phyloP scores from a whole-genome alignment of 2,329 filamentous ascomycete species.

The Colletotrichum eremochloae region DNA sequence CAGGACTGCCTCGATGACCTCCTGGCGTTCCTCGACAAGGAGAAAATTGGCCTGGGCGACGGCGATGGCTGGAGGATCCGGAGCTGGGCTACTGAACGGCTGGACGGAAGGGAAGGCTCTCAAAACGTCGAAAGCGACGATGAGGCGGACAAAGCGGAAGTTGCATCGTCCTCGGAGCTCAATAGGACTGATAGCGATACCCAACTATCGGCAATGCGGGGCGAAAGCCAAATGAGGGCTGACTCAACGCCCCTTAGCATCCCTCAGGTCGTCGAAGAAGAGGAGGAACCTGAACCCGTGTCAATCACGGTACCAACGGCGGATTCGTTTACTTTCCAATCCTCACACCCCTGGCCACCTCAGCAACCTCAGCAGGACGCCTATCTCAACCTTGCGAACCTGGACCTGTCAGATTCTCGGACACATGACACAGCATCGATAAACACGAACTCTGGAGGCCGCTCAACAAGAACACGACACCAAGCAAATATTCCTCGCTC shows the following conservation, averaged over 20 bases:
- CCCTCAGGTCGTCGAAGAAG: conserved; percentile 36
- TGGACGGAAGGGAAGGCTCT: conserved; percentile 72
- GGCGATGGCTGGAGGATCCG: conserved; percentile 78
- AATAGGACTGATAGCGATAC: conserved; percentile 59
- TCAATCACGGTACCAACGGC: conserved; percentile 67
- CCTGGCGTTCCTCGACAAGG: conserved; percentile 85
- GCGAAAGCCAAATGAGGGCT: conserved; percentile 47
- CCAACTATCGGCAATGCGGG: conserved; percentile 37
- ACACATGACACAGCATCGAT: conserved; percentile 53
- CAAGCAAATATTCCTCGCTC: conserved; percentile 37
- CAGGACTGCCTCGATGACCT: conserved; percentile 95
- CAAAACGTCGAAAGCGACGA: conserved; percentile 76
- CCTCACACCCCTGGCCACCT: conserved; percentile 65
- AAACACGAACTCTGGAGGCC: conserved; percentile 44
- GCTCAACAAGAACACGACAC: conserved; percentile 38
- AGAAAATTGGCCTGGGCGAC: conserved; percentile 82
- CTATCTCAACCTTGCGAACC: conserved; percentile 72
- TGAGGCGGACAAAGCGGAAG: conserved; percentile 74
- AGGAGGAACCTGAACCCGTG: conserved; percentile 43
- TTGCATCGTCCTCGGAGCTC: conserved; percentile 69
- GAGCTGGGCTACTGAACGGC: conserved; percentile 76
- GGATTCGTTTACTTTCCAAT: conserved; percentile 78
- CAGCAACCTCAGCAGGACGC: conserved; percentile 62
- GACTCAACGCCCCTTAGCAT: conserved; percentile 52
- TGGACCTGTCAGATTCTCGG: conserved; percentile 69